Percentiles rank a stretch among this genome's conserved stretches.
phyloP scores from a whole-genome alignment of 2,329 filamentous ascomycete species.

The Pseudonectria foliicola region DNA sequence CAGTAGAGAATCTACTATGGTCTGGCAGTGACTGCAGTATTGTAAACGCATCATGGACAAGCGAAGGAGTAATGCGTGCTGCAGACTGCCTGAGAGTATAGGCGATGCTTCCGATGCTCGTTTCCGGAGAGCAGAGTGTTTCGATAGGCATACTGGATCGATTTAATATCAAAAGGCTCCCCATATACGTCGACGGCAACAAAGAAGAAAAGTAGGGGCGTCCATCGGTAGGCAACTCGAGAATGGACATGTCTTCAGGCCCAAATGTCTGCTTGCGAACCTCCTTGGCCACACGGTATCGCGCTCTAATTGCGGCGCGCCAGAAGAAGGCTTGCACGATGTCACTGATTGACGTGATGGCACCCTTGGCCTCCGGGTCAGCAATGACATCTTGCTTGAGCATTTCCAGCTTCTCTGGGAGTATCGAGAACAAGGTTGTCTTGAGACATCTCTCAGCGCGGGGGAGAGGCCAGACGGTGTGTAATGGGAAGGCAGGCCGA shows the following conservation, averaged over 20 bases:
- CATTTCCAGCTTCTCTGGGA: conserved; percentile 19
- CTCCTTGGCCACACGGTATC: conserved; percentile 25
- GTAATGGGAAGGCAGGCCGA: conserved; percentile 18
- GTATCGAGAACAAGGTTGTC: conserved; percentile 27
- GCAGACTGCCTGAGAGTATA: conserved; percentile 17
- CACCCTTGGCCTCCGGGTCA: conserved; percentile 17
- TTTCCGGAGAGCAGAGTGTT: conserved; percentile 20
- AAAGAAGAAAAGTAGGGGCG: conserved; percentile 23
- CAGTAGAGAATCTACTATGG: conserved; percentile 16
- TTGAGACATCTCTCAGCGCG: conserved; percentile 19
- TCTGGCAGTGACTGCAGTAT: conserved; percentile 20
- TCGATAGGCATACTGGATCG: conserved; percentile 17
- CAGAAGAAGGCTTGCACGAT: conserved; percentile 35
- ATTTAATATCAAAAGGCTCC: conserved; percentile 22
- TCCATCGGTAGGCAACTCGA: conserved; percentile 28
- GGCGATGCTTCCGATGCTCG: conserved; percentile 20
- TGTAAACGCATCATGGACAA: conserved; percentile 24
- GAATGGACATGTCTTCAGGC: conserved; percentile 21
- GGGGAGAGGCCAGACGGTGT: conserved; percentile 23
- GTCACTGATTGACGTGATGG: conserved; percentile 27
- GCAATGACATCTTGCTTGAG: conserved; percentile 24
- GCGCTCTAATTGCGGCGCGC: conserved; percentile 27
- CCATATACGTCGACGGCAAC: conserved; percentile 24
- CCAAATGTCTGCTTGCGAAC: conserved; percentile 10
- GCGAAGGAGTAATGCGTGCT: conserved; percentile 16